These are phyloP conservation scores for Aspergillus costaricaensis DNA, from an alignment of 2,329 filamentous ascomycete species.

Conservation along the genomic window DNA sequence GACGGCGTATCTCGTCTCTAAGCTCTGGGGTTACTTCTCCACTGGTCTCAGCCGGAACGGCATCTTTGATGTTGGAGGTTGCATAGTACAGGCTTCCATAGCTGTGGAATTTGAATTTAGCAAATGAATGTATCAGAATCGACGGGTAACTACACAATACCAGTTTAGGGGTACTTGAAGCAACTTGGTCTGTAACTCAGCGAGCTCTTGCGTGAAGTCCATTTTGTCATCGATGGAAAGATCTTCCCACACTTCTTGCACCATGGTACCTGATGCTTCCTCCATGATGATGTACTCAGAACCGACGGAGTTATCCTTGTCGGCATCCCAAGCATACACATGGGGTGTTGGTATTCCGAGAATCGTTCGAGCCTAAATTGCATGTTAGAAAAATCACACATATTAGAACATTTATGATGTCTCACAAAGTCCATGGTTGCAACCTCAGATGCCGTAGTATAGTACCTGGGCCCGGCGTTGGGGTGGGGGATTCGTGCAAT, in stretches of 20 bases:
- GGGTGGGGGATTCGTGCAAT: conserved; percentile 28
- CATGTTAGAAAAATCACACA: background rate
- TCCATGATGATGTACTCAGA: conserved; percentile 36
- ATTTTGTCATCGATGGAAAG: conserved; percentile 26
- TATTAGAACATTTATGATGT: background rate
- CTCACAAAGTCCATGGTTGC: conserved; percentile 32
- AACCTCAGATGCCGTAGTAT: conserved; percentile 27
- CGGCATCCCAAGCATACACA: conserved; percentile 25
- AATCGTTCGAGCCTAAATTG: conserved; percentile 18
- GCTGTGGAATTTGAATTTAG: conserved; percentile 20
- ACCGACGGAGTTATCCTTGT: conserved; percentile 23
- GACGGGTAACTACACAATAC: conserved; percentile 23
- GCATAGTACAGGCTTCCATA: conserved; percentile 44
- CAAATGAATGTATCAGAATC: background rate
- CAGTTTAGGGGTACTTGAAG: conserved; percentile 37
- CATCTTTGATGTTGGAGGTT: conserved; percentile 33
- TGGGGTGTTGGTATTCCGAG: conserved; percentile 20
- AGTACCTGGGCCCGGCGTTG: conserved; percentile 24
- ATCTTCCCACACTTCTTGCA: conserved; percentile 31
- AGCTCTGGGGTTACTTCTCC: conserved; percentile 29
- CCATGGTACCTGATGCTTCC: conserved; percentile 30
- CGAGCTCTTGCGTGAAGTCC: conserved; percentile 33
- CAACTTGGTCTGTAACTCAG: conserved; percentile 41
- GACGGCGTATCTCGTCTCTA: conserved; percentile 33
- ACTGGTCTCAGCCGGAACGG: conserved; percentile 30